Evolutionary conservation across 148 eudicot species (phyloP), one percentile per base, ranked within the genome.

Genomic region (Dianthus caryophyllus): DNA sequence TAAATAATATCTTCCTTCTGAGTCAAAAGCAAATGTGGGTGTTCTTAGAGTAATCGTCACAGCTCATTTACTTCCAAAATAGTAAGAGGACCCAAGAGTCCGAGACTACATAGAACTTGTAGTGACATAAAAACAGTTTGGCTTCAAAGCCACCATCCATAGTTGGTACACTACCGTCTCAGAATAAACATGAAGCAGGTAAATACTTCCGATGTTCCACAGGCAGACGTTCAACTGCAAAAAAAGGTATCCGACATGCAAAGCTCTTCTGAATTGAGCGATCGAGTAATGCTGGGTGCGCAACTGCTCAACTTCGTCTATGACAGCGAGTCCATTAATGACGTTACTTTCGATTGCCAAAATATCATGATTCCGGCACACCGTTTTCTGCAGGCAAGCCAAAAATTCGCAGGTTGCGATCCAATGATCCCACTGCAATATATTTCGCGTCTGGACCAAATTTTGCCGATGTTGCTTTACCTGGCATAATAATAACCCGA

Each of bases 371-470:
- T 75, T 89, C 88, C 10, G 62, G 43, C 4, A 62, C 70, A 70
- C 67, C 80, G 54, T 87, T 88, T 15, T 77, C 79, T 31, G 74
- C 80, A 5, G 96, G 96, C 80, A 88, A 71, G 54, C 98, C 96
- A 71, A 92, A 92, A 65, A 89, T 81, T 48, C 98, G 86, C 10
- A 92, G 94, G 76, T 92, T 92, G 24, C 94, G 78, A 71, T 92
- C 98, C 87, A 82, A 64, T 27, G 96, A 89, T 66, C 89, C 94
- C 33, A 89, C 98, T 25, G 91, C 98, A 21, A 92, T 38, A 77
- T 87, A 87, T 61, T 87, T 89, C 38, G 98, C 96, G 74, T 92
- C 98, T 11, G 80, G 87, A 31, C 98, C 98, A 73, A 92, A 92
- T 75, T 83, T 89, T 2, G 80, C 87, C 72, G 80, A 75, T 5